Evolutionary conservation across 129 eudicot genomes (phyloP).

Genomic region (Mikania micrantha): DNA sequence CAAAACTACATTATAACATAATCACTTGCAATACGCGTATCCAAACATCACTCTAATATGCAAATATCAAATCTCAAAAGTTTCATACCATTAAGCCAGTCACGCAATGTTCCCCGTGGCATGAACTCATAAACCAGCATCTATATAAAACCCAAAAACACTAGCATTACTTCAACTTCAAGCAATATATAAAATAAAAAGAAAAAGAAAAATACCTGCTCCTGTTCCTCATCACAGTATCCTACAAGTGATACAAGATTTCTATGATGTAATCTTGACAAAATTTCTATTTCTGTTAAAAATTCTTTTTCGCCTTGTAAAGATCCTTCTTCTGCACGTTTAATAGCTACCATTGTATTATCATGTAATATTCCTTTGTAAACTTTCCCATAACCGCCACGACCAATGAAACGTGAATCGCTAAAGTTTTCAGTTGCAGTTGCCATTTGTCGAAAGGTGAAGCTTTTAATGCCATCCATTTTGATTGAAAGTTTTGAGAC

Average conservation of each 20-base stretch:
- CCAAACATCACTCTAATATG: background rate
- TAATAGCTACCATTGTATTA: constrained; percentile 58
- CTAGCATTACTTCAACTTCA: background rate
- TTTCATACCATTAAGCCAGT: constrained; percentile 66
- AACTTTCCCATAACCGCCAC: constrained; percentile 91
- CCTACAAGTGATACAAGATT: constrained; percentile 79
- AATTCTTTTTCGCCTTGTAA: constrained; percentile 88
- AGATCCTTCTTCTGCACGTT: constrained; percentile 85
- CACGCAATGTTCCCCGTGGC: constrained; percentile 71
- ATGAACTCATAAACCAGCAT: constrained; percentile 88
- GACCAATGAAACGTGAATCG: constrained; percentile 49
- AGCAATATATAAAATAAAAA: background rate
- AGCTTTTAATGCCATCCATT: constrained; percentile 68
- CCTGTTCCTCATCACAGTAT: constrained; percentile 75
- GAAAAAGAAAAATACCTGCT: constrained; percentile 47
- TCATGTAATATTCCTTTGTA: constrained; percentile 56
- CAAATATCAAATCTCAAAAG: background rate
- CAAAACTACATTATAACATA: background rate
- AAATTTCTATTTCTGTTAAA: constrained; percentile 69
- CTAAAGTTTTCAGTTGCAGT: constrained; percentile 50
- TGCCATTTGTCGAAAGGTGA: constrained; percentile 65
- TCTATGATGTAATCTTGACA: constrained; percentile 86
- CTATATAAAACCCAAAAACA: constrained; percentile 30
- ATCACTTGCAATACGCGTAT: background rate
- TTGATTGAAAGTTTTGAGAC: constrained; percentile 60